phyloP scores from a whole-genome alignment of 2,329 filamentous ascomycete species.

The Aspergillus vadensis region DNA sequence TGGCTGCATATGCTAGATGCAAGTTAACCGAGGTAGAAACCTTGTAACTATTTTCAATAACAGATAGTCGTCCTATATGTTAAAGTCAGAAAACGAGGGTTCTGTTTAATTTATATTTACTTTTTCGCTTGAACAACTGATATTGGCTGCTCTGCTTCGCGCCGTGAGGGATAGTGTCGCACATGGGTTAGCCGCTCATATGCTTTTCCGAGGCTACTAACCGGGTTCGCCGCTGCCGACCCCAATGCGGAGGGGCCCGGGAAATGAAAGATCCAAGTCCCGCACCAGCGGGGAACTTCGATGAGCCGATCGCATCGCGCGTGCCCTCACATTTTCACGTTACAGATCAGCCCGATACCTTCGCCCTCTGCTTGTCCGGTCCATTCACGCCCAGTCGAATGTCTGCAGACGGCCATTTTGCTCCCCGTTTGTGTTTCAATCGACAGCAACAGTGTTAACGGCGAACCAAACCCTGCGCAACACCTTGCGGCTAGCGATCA shows the following conservation, averaged over 20 bases:
- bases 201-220: conserved; percentile 11
- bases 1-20: neutral
- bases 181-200: neutral
- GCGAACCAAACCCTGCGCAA: conserved; percentile 26
- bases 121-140: too few relatives aligned
- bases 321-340: conserved; percentile 16
- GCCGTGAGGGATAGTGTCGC: neutral
- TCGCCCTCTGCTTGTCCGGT: conserved; percentile 6
- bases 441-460: conserved; percentile 17
- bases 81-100: too few relatives aligned
- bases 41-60: neutral
- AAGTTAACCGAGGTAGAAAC: neutral
- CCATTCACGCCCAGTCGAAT: conserved; percentile 17
- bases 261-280: conserved; percentile 20
- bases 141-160: too few relatives aligned
- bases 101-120: too few relatives aligned
- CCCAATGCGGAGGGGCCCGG: conserved; percentile 29
- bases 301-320: conserved; percentile 21
- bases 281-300: conserved; percentile 23
- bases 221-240: conserved; percentile 2
- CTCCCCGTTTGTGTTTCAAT: conserved; percentile 23
- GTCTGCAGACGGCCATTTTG: conserved; percentile 32
- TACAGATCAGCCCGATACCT: conserved; percentile 15
- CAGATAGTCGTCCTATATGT: neutral
- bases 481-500: conserved; percentile 25